Percentiles rank a stretch among this genome's conserved stretches.
Conservation (phyloP, 768 basidiomycete species). For the Chalciporus pseudorubinellus region DNA sequence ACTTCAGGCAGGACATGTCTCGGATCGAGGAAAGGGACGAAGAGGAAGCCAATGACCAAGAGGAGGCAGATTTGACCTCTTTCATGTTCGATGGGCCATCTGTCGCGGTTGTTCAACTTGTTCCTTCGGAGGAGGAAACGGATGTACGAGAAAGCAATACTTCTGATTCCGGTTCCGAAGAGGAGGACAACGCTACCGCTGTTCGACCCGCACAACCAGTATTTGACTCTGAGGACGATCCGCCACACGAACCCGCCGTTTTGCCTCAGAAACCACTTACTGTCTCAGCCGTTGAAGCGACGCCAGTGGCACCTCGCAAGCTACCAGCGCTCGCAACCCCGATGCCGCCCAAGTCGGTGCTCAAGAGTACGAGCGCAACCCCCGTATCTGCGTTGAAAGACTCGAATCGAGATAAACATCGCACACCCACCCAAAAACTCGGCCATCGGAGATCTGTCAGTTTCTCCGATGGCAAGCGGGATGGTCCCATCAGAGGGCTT, state of each 20-base stretch:
- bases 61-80: constrained; percentile 65
- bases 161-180: constrained; percentile 38
- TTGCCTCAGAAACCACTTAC: neutral
- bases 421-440: constrained; percentile 51
- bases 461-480: constrained; percentile 91
- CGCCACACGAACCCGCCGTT: constrained; percentile 15
- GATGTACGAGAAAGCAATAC: constrained; percentile 37
- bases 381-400: constrained; percentile 60
- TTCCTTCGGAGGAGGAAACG: constrained; percentile 38
- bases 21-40: constrained; percentile 51
- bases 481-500: constrained; percentile 81
- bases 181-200: constrained; percentile 15
- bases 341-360: constrained; percentile 38
- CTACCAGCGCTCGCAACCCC: constrained; percentile 17
- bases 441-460: constrained; percentile 83
- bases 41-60: constrained; percentile 51
- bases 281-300: constrained; percentile 7
- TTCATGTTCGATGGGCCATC: constrained; percentile 70
- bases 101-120: constrained; percentile 48
- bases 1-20: constrained; percentile 22
- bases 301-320: constrained; percentile 20
- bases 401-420: constrained; percentile 44
- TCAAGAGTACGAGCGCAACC: constrained; percentile 48
- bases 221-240: constrained; percentile 40
- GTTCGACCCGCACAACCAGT: constrained; percentile 7